Evolutionary conservation across 106 monocot genomes (phyloP), one percentile per base, ranked within the genome.

Genomic region (Amphibolis antarctica): DNA sequence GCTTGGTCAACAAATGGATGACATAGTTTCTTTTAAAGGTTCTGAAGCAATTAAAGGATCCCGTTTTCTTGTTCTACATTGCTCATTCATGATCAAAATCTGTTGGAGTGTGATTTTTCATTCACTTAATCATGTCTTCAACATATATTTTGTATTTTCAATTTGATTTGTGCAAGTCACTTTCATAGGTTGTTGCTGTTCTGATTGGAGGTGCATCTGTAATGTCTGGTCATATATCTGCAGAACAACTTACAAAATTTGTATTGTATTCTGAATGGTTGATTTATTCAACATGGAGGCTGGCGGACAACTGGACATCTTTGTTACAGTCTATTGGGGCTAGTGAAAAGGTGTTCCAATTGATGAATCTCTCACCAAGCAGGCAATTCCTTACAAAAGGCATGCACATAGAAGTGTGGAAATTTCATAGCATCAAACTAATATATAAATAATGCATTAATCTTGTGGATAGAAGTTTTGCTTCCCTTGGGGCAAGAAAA

Each of bases 311-410:
- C 71, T 96, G 89, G 86, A 86, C 94, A 30, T 76, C 81, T 64
- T 55, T 96, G 44, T 89, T 89, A 83, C 89, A 96, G 47, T 86
- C 94, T n/a, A 68, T 89, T 51, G 94, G 94, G 51, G 94, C 94
- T 63, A 94, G 94, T 69, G 89, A 89, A 76, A 89, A 94, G 25
- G 84, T 94, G n/a, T 89, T 94, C 59, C 66, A 77, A 30, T 59
- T 89, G 71, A 94, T 94, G 81, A 83, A 94, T 80, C 79, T 86
- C 25, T 70, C 71, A 15, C 94, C 94, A 5, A 81, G 76, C 68
- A 78, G 66, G 27, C 77, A 89, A 68, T 78, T 80, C 59, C 54
- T 66, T 42, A 77, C 73, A 28, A 60, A 70, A 86, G 89, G 94
- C 71, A 84, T 67, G 74, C 42, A 65, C 27, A 63, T 65, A 25